Percentiles rank a stretch among this genome's conserved stretches.
Conservation (phyloP, 2,329 filamentous ascomycete species). For the Waltergamsia citrina region DNA sequence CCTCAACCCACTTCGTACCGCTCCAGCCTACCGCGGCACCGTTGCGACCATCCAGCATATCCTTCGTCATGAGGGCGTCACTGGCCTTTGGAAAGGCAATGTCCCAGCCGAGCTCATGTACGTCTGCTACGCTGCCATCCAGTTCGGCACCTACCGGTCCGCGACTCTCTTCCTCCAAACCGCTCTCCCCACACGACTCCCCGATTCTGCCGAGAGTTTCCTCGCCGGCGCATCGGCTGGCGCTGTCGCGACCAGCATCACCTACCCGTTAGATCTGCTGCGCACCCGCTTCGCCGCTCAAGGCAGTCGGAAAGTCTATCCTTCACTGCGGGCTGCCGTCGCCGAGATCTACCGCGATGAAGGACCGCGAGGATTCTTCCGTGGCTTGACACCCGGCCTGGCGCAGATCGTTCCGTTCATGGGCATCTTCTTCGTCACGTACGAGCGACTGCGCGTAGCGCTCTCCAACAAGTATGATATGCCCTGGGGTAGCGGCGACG, state of each 20-base stretch:
- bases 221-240: constrained; percentile 76
- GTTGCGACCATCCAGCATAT: constrained; percentile 69
- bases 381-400: constrained; percentile 71
- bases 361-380: constrained; percentile 74
- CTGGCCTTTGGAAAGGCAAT: constrained; percentile 94
- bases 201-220: constrained; percentile 67
- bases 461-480: constrained; percentile 45
- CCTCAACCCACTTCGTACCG: constrained; percentile 43
- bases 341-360: constrained; percentile 66
- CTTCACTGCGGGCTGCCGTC: constrained; percentile 58
- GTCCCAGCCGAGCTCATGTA: constrained; percentile 93
- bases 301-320: constrained; percentile 70
- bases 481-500: constrained; percentile 72
- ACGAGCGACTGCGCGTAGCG: constrained; percentile 63
- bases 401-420: constrained; percentile 92
- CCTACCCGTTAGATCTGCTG: constrained; percentile 88
- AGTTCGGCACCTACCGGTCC: constrained; percentile 83
- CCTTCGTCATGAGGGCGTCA: constrained; percentile 69
- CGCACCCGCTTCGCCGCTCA: constrained; percentile 96
- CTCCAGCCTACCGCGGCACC: constrained; percentile 62
- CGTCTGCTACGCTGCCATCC: constrained; percentile 77
- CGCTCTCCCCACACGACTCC: constrained; percentile 35
- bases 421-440: constrained; percentile 89
- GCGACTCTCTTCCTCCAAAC: constrained; percentile 58
- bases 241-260: constrained; percentile 68